Conservation (phyloP, 2,329 filamentous ascomycete species). For the Verticillium nonalfalfae region DNA sequence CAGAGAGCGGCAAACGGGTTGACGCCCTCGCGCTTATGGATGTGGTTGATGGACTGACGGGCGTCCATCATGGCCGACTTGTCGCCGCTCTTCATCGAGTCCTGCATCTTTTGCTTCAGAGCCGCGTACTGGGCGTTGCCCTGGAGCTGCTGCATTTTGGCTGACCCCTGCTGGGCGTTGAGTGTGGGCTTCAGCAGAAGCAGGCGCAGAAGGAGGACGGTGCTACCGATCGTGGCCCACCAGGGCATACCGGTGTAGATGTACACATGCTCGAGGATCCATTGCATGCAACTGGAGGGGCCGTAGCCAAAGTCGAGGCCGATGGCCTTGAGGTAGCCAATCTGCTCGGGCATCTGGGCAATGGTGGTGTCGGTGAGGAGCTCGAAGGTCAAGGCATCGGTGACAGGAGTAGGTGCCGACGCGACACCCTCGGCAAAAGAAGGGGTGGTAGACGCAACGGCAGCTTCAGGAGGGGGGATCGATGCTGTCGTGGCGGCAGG, state of each 20-base stretch:
- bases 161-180: conserved; percentile 52
- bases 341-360: conserved; percentile 60
- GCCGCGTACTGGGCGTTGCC: conserved; percentile 44
- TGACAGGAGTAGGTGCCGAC: conserved; percentile 14
- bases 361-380: conserved; percentile 32
- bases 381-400: conserved; percentile 11
- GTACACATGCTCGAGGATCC: conserved; percentile 75
- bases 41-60: conserved; percentile 26
- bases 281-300: conserved; percentile 67
- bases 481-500: conserved; percentile 10
- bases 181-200: conserved; percentile 61
- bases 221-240: conserved; percentile 67
- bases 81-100: conserved; percentile 39
- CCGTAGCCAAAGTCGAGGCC: conserved; percentile 88
- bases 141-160: conserved; percentile 53
- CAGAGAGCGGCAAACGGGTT: conserved; percentile 26
- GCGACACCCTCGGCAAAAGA: conserved; percentile 4
- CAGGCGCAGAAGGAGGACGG: conserved; percentile 59
- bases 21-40: conserved; percentile 29
- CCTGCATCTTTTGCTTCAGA: conserved; percentile 43
- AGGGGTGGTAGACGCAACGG: conserved; percentile 15
- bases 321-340: conserved; percentile 77
- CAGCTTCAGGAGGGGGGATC: conserved; percentile 9
- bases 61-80: conserved; percentile 37
- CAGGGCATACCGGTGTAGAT: conserved; percentile 70